Evolutionary conservation across 2,329 filamentous ascomycete genomes (phyloP), one percentile per base, ranked within the genome.

Genomic region (Davidsoniella eucalypti): DNA sequence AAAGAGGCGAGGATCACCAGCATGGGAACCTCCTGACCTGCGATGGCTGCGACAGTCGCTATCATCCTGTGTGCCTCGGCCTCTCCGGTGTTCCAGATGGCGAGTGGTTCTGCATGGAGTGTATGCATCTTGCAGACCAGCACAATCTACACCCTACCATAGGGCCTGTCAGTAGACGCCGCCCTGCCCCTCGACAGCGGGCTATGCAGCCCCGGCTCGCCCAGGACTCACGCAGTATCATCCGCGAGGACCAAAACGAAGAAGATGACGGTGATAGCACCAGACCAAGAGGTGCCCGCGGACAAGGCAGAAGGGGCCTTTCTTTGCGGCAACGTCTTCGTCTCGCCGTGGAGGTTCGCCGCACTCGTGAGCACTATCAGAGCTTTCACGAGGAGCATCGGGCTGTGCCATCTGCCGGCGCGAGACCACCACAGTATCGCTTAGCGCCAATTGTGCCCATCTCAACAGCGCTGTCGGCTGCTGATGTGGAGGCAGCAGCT

Each of bases 61-160:
- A 90, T 59, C 92, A 98, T 64, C 87, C 87, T 44, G 85, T 93
- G 64, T 98, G 92, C 64, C 78, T 94, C 54, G 88, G 85, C 33
- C 73, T 94, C 46, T 81, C 88, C 54, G 68, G 72, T 49, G 77
- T 94, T 51, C 87, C 88, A 18, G 67, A 73, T 26, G 84, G 84
- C 25, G 71, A 80, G 56, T 98, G 90, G 88, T 94, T 90, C 63
- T 98, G 92, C 68, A 80, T 92, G 64, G 79, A 84, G 58, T 98
- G 92, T 65, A 64, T 70, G 54, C 72, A 75, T 54, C 61, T 73
- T 33, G 29, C 29, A 2, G 29, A 33, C 29, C 29, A 33, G 8
- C 29, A 33, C 12, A 33, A 33, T 33, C 29, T 33, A 12, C 29
- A 33, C 29, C 21, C 67, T 75, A 44, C 58, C 63, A 17, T 58